These are phyloP conservation scores for Cyclocybe aegerita DNA, from an alignment of 768 basidiomycete species.

Conservation along the genomic window DNA sequence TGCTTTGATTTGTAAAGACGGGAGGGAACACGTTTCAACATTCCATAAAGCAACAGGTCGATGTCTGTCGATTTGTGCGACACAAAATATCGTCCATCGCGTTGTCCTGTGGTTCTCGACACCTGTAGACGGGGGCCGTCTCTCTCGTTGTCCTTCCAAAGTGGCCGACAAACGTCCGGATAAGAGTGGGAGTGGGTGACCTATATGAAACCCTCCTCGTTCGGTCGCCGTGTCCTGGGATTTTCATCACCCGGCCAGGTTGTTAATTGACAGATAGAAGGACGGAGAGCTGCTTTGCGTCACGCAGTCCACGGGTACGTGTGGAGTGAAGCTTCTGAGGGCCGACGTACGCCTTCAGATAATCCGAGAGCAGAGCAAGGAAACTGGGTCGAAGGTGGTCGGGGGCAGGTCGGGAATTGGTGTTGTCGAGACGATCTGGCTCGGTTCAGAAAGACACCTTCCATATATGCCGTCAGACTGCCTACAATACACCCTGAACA, in stretches of 20 bases:
- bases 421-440: background rate
- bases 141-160: constrained; percentile 6
- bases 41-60: background rate
- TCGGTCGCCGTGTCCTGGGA: background rate
- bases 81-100: background rate
- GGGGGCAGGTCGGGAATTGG: background rate
- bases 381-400: constrained; percentile 1
- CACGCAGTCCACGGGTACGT: background rate
- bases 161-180: constrained; percentile 13
- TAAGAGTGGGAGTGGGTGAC: constrained; percentile 4
- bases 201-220: background rate
- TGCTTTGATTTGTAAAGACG: too few species aligned
- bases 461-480: too few species aligned
- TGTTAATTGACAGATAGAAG: background rate
- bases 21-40: too few species aligned
- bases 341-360: background rate
- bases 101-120: constrained; percentile 2
- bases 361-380: background rate
- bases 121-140: background rate
- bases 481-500: too few species aligned
- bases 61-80: too few species aligned
- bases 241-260: too few species aligned
- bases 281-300: background rate
- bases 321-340: background rate
- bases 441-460: constrained; percentile 3